Percentiles rank a stretch among this genome's conserved stretches.
Conservation (phyloP, 139 green algal species). For the Spirogloea muscicola region DNA sequence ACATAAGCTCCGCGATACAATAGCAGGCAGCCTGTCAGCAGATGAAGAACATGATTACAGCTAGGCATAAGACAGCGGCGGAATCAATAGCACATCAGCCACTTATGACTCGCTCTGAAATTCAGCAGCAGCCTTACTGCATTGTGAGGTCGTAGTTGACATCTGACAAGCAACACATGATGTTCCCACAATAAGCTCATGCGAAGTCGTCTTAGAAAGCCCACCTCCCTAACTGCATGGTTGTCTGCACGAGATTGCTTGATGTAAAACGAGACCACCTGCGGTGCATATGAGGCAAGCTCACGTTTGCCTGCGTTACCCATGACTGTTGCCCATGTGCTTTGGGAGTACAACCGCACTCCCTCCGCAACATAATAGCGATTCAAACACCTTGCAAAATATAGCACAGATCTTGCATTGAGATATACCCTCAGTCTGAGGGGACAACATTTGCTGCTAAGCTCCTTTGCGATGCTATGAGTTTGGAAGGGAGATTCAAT, state of each 20-base stretch:
- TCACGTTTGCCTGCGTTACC: slow-evolving; percentile 55
- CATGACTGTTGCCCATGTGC: slow-evolving; percentile 76
- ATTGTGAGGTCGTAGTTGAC: too few relatives aligned
- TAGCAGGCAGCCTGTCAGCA: slow-evolving; percentile 74
- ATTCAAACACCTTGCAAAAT: slow-evolving; percentile 93
- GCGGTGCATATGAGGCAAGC: slow-evolving; percentile 50
- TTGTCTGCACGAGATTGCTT: slow-evolving; percentile 75
- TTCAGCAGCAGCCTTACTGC: too few relatives aligned
- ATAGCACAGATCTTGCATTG: too few relatives aligned
- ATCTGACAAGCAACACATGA: too few relatives aligned
- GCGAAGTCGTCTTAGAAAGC: too few relatives aligned
- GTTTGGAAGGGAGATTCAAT: neutral
- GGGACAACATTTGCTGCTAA: neutral
- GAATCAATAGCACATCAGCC: too few relatives aligned
- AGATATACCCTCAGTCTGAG: too few relatives aligned
- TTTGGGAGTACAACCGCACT: slow-evolving; percentile 76
- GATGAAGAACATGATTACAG: too few relatives aligned
- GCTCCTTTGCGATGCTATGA: neutral
- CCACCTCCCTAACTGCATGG: slow-evolving; percentile 76
- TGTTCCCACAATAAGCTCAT: too few relatives aligned
- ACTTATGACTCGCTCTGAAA: too few relatives aligned
- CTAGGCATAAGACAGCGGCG: too few relatives aligned
- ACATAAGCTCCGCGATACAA: slow-evolving; percentile 86
- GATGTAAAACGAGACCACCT: slow-evolving; percentile 74
- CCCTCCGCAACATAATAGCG: slow-evolving; percentile 89